Conservation (phyloP, 148 eudicot species). For the Mesembryanthemum crystallinum region DNA sequence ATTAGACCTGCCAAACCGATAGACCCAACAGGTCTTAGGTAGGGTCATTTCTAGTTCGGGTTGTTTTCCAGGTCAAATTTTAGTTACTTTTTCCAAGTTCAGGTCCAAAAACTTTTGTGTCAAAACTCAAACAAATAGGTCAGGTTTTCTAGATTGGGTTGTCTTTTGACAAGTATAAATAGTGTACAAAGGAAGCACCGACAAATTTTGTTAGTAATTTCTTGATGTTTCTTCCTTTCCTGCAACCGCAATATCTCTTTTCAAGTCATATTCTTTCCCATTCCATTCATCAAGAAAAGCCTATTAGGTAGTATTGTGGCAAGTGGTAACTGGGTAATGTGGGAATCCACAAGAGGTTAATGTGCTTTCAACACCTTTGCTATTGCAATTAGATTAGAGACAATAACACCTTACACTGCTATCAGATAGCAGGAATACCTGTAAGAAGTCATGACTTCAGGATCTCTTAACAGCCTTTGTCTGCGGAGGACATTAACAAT, state of each 20-base stretch:
- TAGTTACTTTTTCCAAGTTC: no score
- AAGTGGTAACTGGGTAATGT: background rate
- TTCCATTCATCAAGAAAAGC: background rate
- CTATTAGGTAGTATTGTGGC: background rate
- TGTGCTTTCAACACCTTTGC: background rate
- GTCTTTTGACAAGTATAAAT: no score
- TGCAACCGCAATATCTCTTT: background rate
- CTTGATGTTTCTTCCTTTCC: background rate
- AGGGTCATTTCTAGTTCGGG: no score
- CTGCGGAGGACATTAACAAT: constrained; percentile 83
- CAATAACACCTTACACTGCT: background rate
- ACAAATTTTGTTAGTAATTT: background rate
- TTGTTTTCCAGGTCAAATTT: no score
- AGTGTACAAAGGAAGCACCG: no score
- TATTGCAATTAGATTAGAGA: background rate
- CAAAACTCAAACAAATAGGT: no score
- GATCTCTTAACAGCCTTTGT: constrained; percentile 85
- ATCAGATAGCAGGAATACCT: constrained; percentile 43
- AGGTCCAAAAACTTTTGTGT: no score
- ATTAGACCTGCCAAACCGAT: no score
- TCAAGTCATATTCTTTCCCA: background rate
- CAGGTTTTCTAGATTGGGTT: no score
- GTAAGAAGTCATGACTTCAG: constrained; percentile 99
- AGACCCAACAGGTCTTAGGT: no score
- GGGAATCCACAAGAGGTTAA: background rate